Base-by-base conservation (phyloP, 106 monocot genomes). In the Apostasia ramifera region DNA sequence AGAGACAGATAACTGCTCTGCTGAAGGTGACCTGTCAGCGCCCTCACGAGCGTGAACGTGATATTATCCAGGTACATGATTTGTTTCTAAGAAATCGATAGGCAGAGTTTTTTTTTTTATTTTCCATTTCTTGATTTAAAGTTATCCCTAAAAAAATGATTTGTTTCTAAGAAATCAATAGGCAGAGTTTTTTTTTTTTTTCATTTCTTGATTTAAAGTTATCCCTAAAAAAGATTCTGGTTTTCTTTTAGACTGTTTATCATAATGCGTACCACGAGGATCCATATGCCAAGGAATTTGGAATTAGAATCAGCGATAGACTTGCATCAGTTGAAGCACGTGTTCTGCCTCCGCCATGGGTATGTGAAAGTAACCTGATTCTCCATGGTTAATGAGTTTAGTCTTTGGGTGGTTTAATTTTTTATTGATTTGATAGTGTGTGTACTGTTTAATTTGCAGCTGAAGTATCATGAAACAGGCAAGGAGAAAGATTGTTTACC, bases 231-330 rank as follows among this genome's bases (percentile, higher is more conserved):
- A 52, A 52, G 0, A 52, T 0, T 52, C 52, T 52, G 10, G 10
- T 52, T 4, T 52, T 52, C 10, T 52, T 42, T 6, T 39, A 87
- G 87, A 87, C 78, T 5, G 78, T 87, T 70, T 57, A 63, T 10
- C 78, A 75, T 42, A 87, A 87, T 81, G 74, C 71, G 42, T 87
- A 83, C 49, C 43, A 78, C 63, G 49, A 66, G 47, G 87, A 87
- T 57, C 80, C 78, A 53, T 83, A 87, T 80, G 80, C 80, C 39
- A 73, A 74, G 43, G 86, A 86, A 49, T 86, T 86, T 80, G 86
- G 86, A 39, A 83, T 87, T 59, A 76, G 61, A 78, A 83, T 87
- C 59, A 81, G 72, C 60, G 66, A 81, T n/a, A 78, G 81, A 12
- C 69, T 81, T 51, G 66, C 87, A 40, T 77, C 71, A 42, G 78